phyloP scores from a whole-genome alignment of 176 grass and related monocot species.

The Oryza nivara region DNA sequence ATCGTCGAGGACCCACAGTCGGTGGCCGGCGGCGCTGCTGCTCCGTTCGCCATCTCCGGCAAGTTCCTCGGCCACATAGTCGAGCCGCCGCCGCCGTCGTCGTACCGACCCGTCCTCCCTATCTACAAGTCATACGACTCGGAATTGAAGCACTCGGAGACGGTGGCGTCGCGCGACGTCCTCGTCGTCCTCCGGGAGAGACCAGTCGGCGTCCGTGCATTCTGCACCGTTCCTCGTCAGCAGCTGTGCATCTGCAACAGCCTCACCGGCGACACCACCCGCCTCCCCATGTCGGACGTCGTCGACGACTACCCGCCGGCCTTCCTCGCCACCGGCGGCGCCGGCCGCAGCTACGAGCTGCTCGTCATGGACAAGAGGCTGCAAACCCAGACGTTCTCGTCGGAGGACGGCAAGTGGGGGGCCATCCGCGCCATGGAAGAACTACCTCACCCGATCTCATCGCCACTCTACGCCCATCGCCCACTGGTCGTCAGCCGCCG shows the following conservation, averaged over 20 bases:
- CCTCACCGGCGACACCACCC: not conserved
- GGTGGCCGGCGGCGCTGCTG: no score
- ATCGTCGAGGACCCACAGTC: not conserved
- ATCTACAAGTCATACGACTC: not conserved
- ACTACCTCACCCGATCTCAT: no score
- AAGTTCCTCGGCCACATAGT: not conserved
- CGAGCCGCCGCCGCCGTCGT: no score
- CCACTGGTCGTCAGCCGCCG: not conserved
- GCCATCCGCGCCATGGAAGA: not conserved
- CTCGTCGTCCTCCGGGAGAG: not conserved
- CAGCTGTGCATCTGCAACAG: not conserved
- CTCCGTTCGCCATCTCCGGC: no score
- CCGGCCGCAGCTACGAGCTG: not conserved
- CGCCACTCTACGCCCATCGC: no score
- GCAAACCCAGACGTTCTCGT: constrained; percentile 1
- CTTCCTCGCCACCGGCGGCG: constrained; percentile 10
- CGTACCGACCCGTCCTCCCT: not conserved
- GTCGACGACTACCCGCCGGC: not conserved
- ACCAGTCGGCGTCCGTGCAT: no score
- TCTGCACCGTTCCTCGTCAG: no score
- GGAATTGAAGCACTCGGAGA: not conserved
- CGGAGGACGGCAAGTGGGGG: not conserved
- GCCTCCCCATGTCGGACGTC: not conserved
- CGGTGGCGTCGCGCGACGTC: constrained; percentile 8
- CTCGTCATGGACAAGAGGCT: not conserved